A percentile compares a stretch with the other conserved stretches of the same genome.
These are phyloP conservation scores for Vitis cinerea DNA, from an alignment of 164 flowering plant species.

Conservation along the genomic window DNA sequence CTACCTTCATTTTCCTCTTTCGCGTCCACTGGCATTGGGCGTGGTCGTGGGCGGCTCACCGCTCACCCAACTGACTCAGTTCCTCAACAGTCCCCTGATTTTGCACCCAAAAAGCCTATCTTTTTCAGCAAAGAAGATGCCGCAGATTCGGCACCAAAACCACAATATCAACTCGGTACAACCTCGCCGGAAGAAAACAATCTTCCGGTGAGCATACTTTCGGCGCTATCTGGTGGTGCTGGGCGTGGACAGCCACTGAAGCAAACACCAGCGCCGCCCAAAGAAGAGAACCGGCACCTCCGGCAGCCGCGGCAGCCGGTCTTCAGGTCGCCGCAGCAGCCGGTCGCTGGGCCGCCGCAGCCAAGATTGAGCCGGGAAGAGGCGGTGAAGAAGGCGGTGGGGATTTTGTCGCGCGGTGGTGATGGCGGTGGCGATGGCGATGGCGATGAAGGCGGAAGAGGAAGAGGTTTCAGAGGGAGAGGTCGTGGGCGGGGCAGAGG, in stretches of 20 bases:
- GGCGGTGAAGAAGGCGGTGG: slow-evolving; percentile 41
- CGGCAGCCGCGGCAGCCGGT: slow-evolving; percentile 6
- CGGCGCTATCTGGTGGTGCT: slow-evolving; percentile 31
- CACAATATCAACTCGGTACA: not conserved
- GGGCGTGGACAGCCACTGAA: slow-evolving; percentile 61
- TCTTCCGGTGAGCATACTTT: slow-evolving; percentile 21
- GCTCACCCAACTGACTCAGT: slow-evolving; percentile 6
- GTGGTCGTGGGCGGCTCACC: slow-evolving; percentile 39
- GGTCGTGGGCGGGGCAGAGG: slow-evolving; percentile 9
- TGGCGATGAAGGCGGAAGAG: slow-evolving; percentile 10
- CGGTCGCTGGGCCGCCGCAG: not conserved
- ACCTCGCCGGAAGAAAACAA: not conserved
- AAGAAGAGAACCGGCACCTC: slow-evolving; percentile 62
- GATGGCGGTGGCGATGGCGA: slow-evolving; percentile 5
- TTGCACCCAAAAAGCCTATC: slow-evolving; percentile 37
- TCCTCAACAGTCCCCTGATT: slow-evolving; percentile 3
- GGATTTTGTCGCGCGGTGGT: slow-evolving; percentile 31
- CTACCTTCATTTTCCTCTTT: slow-evolving; percentile 37
- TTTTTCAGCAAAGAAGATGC: slow-evolving; percentile 31
- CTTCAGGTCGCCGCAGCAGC: not conserved
- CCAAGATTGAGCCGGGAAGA: slow-evolving; percentile 42
- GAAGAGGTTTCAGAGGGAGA: slow-evolving; percentile 19
- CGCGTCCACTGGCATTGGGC: slow-evolving; percentile 15
- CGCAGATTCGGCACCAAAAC: not conserved
- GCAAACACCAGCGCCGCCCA: slow-evolving; percentile 4